Base-by-base conservation (phyloP, 805 yeast species). In the Clavispora vitiphila region DNA sequence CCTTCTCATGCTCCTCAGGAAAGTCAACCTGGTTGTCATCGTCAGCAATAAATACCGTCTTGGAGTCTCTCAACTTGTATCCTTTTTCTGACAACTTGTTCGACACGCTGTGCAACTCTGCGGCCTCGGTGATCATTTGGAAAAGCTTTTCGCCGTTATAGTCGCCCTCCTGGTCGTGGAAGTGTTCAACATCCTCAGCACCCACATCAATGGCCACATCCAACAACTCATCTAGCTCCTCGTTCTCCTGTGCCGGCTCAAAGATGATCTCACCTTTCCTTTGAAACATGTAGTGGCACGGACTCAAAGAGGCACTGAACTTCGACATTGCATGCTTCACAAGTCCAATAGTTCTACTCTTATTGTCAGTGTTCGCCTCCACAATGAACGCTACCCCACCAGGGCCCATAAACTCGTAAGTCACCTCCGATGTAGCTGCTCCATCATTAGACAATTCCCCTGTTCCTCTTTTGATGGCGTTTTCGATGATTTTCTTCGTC, bases 331-430 rank as follows among this genome's bases (percentile, higher is more conserved):
- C 82, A 8, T 84, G 80, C 54, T 90, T 78, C 8, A 93, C 82
- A 37, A 74, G 72, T 12, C 86, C 83, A 26, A 88, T 76, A 0
- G 96, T 82, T 39, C 98, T 71, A 44, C 84, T 80, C 61, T 85
- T 87, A 62, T 88, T 91, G 58, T 91, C 96, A 0, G 98, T 91
- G 37, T 81, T 71, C 0, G 96, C 90, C 55, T 88, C 96, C 4
- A 91, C 80, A 4, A 91, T 76, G 35, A 89, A 71, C 0, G 96
- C 86, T 2, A 86, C 86, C 2, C 96, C 96, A 1, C 90, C 95
- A 0, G 96, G 96, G 0, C 91, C 97, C 60, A 89, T 70, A 12
- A 93, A 96, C 60, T 93, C 98, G 62, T 90, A 93, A 9, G 76
- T 59, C 23, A 81, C 86, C 11, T 65, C 74, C 12, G 55, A 43